These are phyloP conservation scores for Lathyrus aphaca DNA, from an alignment of 306 rosid species.

Conservation along the genomic window DNA sequence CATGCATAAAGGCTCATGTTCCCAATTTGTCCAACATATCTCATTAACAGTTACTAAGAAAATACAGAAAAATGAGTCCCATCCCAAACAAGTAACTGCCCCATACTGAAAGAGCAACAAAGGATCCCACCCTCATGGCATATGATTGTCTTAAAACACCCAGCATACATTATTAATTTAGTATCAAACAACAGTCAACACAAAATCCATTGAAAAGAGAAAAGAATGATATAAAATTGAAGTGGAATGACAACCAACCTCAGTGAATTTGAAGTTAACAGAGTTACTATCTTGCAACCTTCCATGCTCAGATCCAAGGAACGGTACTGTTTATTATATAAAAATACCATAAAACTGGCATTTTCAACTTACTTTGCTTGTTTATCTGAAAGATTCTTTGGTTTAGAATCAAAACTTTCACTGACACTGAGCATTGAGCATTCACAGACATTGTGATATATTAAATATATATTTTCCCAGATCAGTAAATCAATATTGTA, in stretches of 20 bases:
- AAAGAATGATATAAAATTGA: slow-evolving; percentile 9
- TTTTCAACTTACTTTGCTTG: slow-evolving; percentile 15
- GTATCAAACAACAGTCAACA: slow-evolving; percentile 7
- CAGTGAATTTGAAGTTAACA: slow-evolving; percentile 16
- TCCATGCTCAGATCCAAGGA: slow-evolving; percentile 15
- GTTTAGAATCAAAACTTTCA: slow-evolving; percentile 15
- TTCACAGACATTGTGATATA: slow-evolving; percentile 8
- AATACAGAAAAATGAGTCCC: slow-evolving; percentile 24
- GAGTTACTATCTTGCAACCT: slow-evolving; percentile 25
- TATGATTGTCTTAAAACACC: not conserved
- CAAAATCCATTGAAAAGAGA: not conserved
- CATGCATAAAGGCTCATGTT: slow-evolving; percentile 32
- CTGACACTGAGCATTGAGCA: slow-evolving; percentile 18
- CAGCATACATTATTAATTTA: slow-evolving; percentile 21
- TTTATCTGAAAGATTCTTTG: not conserved
- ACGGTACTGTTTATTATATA: not conserved
- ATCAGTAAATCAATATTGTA: slow-evolving; percentile 2
- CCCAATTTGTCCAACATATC: slow-evolving; percentile 35
- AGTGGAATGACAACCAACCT: slow-evolving; percentile 7
- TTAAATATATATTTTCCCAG: not conserved
- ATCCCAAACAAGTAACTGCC: slow-evolving; percentile 20
- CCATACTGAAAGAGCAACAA: slow-evolving; percentile 24
- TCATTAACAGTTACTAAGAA: slow-evolving; percentile 13
- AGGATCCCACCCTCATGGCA: slow-evolving; percentile 4
- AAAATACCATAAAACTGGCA: not conserved